phyloP scores from a whole-genome alignment of 2,329 filamentous ascomycete genomes.

The Parascedosporium putredinis region DNA sequence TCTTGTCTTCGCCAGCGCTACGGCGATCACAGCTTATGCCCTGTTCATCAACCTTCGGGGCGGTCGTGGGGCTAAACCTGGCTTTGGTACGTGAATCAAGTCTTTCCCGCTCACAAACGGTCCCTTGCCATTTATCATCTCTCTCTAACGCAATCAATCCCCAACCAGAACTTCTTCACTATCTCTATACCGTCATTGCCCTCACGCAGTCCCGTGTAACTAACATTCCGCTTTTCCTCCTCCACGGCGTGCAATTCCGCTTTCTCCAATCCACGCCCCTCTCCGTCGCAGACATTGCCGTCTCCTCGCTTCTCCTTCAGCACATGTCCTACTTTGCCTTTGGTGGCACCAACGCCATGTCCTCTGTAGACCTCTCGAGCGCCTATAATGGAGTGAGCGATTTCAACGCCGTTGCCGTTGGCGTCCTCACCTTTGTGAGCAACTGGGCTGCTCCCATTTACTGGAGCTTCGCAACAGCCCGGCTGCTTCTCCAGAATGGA shows the following conservation, averaged over 20 bases:
- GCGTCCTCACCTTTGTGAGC: conserved; percentile 69
- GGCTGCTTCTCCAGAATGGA: conserved; percentile 39
- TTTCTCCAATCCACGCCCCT: conserved; percentile 38
- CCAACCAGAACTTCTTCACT: conserved; percentile 49
- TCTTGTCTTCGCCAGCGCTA: conserved; percentile 38
- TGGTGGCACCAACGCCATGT: conserved; percentile 89
- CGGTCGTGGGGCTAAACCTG: conserved; percentile 8
- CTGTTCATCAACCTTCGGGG: conserved; percentile 26
- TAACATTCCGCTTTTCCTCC: conserved; percentile 75
- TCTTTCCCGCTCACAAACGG: conserved; percentile 12
- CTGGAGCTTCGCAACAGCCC: conserved; percentile 62
- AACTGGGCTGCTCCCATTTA: conserved; percentile 91
- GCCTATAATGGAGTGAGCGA: conserved; percentile 84
- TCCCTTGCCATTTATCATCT: not conserved
- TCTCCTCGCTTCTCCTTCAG: conserved; percentile 65
- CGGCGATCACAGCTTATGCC: conserved; percentile 25
- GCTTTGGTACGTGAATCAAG: not conserved
- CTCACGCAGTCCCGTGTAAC: conserved; percentile 77
- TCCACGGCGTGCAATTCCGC: conserved; percentile 54
- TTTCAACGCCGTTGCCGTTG: conserved; percentile 76
- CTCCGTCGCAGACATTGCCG: conserved; percentile 48
- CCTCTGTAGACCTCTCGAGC: conserved; percentile 85
- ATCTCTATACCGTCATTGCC: conserved; percentile 66
- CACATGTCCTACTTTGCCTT: conserved; percentile 80
- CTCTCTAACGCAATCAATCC: too few species aligned